Base-by-base conservation (phyloP, 106 monocot species). In the Allium cepa region DNA sequence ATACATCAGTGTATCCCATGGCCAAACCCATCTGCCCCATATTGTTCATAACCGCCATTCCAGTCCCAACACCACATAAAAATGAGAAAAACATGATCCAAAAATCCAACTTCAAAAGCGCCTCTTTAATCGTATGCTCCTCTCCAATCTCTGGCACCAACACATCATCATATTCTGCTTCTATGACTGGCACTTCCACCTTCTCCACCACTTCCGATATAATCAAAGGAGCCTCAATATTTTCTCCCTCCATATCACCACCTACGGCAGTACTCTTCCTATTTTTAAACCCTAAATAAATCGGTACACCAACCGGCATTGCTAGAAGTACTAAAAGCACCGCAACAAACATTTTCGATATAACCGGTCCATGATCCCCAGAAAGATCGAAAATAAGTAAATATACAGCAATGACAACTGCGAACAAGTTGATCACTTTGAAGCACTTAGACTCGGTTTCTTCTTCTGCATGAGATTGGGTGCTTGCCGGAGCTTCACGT, bases 1-100 rank as follows among this genome's bases (percentile, higher is more conserved):
- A 89, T 61, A 89, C 88, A 62, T 89, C 79, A 9, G 77, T n/a
- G 73, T 88, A 81, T 16, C 87, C 87, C 87, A 88, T 73, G 14
- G 83, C 79, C 10, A 76, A 50, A 48, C 83, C 83, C 76, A 75
- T 75, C 75, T 75, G 75, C 61, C 75, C 75, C 75, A 75, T 80
- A 62, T 96, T 96, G 84, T 96, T 96, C 95, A 88, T 91, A 68
- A 96, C 95, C 1, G 95, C 78, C 66, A 96, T n/a, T 7, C 95
- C 95, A 18, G 95, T 91, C 45, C 95, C 95, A 1, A 96, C 95
- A 0, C 91, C 95, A 63, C 91, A 91, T 3, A 96, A 66, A 64
- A 96, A 96, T 13, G 91, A 91, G 16, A 86, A 52, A 69, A 96
- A 96, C 72, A 96, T 73, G 5, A 96, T 69, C 95, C 95, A 96